Base-by-base conservation (phyloP, 1,284 basidiomycete genomes). In the Anthracocystis panici-leucophaei region DNA sequence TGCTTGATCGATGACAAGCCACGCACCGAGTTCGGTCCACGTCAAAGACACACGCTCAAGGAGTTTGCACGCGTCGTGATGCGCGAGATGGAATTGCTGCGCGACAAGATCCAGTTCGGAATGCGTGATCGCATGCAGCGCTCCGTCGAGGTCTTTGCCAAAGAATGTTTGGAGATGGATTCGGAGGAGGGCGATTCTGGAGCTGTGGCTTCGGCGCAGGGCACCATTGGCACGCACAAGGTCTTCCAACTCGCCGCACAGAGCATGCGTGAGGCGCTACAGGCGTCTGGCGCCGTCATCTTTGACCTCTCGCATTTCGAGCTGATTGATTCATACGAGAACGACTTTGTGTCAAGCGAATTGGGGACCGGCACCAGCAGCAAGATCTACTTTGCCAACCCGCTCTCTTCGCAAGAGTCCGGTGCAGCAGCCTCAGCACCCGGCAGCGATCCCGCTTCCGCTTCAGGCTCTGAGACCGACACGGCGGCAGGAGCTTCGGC, bases 131-230 rank as follows among this genome's bases (percentile, higher is more conserved):
- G 92, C 52, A 97, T 97, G 60, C 94, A 97, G 83, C 92, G 87
- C 55, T 95, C 94, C 44, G 97, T 97, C 93, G 95, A 97, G 85
- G 90, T 93, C 77, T 97, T 97, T 83, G 95, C 93, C 54, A 90
- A 95, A 52, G 94, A 97, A 86, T 96, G 94, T 80, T 89, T 97
- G 44, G 95, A 97, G 84, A 92, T 95, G 78, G 94, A 97, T 82
- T 90, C 84, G 4, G 78, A 78, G 38, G 80, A 79, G 21, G 61
- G 59, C 62, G 72, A 79, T 27, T 23, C 54, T 3, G 68, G 60
- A 10, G 45, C 61, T 4, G 46, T 62, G 6, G 57, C 77, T 25
- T 58, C 65, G 3, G 52, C 65, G 2, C 57, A 68, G 33, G 75
- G 62, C 29, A 58, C 56, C 21, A 49, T 56, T 12, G 66, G 66